Evolutionary conservation across 2,329 filamentous ascomycete species (phyloP).

Genomic region (Ambrosiella xylebori): DNA sequence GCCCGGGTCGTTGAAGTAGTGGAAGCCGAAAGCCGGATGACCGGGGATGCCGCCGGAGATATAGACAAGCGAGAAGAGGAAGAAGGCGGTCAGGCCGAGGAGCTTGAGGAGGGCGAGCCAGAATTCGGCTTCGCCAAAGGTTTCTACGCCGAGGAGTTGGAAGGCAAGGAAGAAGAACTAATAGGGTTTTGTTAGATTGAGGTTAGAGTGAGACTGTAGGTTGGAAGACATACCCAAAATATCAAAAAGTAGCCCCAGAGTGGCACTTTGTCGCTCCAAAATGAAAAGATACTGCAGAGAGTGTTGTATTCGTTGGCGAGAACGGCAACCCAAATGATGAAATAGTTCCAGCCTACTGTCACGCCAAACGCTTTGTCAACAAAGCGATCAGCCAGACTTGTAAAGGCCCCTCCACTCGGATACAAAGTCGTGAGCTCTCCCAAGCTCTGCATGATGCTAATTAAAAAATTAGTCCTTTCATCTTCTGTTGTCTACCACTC

Average conservation of each 20-base stretch:
- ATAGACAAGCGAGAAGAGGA: constrained; percentile 57
- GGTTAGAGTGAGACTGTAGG: neutral
- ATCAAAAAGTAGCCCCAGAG: constrained; percentile 54
- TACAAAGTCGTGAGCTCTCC: constrained; percentile 60
- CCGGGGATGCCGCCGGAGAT: constrained; percentile 49
- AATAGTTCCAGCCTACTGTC: constrained; percentile 57
- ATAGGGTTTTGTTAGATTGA: neutral
- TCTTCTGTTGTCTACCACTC: neutral
- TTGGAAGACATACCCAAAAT: constrained; percentile 39
- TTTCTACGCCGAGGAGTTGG: constrained; percentile 54
- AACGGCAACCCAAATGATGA: constrained; percentile 48
- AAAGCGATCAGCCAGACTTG: constrained; percentile 52
- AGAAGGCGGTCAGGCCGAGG: constrained; percentile 50
- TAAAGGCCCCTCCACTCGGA: constrained; percentile 53
- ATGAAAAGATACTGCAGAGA: constrained; percentile 45
- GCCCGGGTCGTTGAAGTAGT: constrained; percentile 55
- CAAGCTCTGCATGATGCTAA: constrained; percentile 49
- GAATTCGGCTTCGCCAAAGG: constrained; percentile 66
- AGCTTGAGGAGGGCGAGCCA: constrained; percentile 63
- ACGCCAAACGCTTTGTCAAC: constrained; percentile 53
- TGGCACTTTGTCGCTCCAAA: constrained; percentile 45
- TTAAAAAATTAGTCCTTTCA: neutral
- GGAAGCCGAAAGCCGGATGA: constrained; percentile 42
- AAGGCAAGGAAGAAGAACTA: constrained; percentile 43
- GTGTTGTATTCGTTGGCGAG: constrained; percentile 53